Percentiles rank a stretch among this genome's conserved stretches.
Evolutionary conservation across 257 asterid genomes (phyloP).

Genomic region (Rauvolfia tetraphylla): DNA sequence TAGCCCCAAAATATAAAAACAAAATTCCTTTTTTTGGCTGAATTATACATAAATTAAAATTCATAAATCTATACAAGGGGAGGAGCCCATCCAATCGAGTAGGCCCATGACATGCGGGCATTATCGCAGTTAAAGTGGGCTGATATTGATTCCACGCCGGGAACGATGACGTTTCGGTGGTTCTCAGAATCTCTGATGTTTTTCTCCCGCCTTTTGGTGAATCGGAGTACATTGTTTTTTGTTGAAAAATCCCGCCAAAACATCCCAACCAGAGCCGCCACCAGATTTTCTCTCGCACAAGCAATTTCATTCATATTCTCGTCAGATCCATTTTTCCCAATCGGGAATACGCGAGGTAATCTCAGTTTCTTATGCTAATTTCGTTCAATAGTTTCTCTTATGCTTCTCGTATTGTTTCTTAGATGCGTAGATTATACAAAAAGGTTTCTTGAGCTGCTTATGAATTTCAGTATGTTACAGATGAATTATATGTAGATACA

Average conservation of each 20-base stretch:
- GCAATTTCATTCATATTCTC: not conserved
- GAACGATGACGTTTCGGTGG: not conserved
- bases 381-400: not conserved
- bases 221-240: not conserved
- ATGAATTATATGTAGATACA: not conserved
- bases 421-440: not conserved
- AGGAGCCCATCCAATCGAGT: no score
- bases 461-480: not conserved
- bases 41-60: no score
- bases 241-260: constrained; percentile 11
- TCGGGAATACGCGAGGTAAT: not conserved
- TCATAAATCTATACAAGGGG: no score
- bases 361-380: not conserved
- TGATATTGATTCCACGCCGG: not conserved
- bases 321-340: not conserved
- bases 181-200: not conserved
- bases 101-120: not conserved
- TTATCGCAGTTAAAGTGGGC: no score
- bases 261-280: not conserved
- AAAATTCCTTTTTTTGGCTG: no score
- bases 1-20: no score
- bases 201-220: not conserved
- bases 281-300: not conserved
- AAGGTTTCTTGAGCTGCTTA: not conserved
- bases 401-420: not conserved